Evolutionary conservation across 192 early-diverging fungal species (phyloP), one percentile per base, ranked within the genome.

Genomic region (Coemansia brasiliensis): DNA sequence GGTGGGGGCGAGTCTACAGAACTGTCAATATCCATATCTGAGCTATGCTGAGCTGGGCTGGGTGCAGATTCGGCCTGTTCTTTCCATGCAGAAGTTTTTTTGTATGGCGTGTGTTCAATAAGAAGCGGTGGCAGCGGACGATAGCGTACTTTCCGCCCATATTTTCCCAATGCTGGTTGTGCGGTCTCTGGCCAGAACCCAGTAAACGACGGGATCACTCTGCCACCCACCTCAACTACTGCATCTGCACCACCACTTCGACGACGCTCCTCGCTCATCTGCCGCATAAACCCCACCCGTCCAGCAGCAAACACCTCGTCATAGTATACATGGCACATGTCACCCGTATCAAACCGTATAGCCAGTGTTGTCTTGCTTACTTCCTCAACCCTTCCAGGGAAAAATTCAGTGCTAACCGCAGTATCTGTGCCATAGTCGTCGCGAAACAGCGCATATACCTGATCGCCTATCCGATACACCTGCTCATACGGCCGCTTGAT

Each of bases 291-390:
- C 5, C 74, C 74, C 2, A 71, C 68, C 0, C 68, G 51, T 16
- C 68, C 74, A 0, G 74, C 74, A 0, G 74, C 68, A 64, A 78
- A 78, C 57, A 64, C 60, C 57, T 78, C 74, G 39, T 78, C 74
- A 22, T 78, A 78, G 52, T 71, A 71, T 37, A 71, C 74, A 22
- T 78, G 74, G 3, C 48, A 52, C 55, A 78, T 26, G 13, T 38
- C 65, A 35, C 65, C 68, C 0, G 64, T 37, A 25, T 71, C 68
- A 25, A 61, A 78, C 22, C 53, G 45, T 4, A 78, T 27, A 1
- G 68, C 68, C 16, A 78, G 21, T 39, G 69, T 63, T 42, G 61
- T 39, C 3, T 54, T 45, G 1, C 65, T 61, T 8, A 67, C 64
- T 3, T 42, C 52, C 35, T 50, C 61, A 4, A 78, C 55, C 8